Evolutionary conservation across 345 rosid species (phyloP), one percentile per base, ranked within the genome.

Genomic region (Hevea brasiliensis): DNA sequence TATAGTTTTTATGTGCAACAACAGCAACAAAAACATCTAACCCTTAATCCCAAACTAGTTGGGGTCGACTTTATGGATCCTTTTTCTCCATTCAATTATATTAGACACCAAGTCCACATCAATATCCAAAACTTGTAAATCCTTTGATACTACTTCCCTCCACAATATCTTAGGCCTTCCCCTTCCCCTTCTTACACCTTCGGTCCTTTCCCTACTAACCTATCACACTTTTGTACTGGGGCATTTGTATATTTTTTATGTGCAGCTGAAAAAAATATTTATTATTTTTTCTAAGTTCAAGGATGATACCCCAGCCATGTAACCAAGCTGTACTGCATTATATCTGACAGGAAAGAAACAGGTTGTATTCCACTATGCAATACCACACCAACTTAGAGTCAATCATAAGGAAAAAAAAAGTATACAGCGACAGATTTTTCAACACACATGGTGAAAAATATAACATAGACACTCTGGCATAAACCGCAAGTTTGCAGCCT

Each of bases 381-480:
- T 47, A 58, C 24, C 23, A 47, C 37, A 24, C 54, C 47, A 66
- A 68, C 41, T 47, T 41, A 15, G 35, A 62, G 54, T 37, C 32
- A 37, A 29, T 57, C 18, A 56, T 51, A 61, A 61, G 41, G 27
- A 60, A 55, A 10, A 17, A 66, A 58, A 7, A n/a, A 41, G 37
- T 32, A 32, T n/a, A 74, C 45, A 55, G 65, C 65, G 75, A 55
- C 15, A 20, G 20, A 53, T 14, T 60, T 81, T 74, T 68, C 50
- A 62, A n/a, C 98, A 87, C 84, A 92, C 98, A 71, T 94, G 91
- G 80, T 94, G 98, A 85, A 94, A 94, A 64, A 94, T 90, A 78
- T 87, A 94, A 57, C 97, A 94, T 40, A 94, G 75, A 80, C 97
- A 94, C 83, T 94, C 98, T 41, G 97, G 92, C 95, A 94, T 85